phyloP scores from a whole-genome alignment of 2,329 filamentous ascomycete species.

The Botrytis cinerea region DNA sequence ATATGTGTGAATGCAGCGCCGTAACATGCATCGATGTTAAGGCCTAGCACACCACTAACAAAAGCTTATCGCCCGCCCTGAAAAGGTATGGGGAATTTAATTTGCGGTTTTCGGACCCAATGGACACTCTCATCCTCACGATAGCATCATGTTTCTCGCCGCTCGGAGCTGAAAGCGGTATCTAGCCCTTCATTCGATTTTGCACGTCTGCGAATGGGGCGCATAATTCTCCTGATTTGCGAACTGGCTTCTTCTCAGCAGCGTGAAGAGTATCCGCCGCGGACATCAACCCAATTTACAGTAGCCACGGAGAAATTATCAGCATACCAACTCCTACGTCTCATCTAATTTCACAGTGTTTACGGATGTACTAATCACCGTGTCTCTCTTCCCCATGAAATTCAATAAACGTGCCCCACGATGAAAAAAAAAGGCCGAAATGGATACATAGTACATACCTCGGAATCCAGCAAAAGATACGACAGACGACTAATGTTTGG shows the following conservation, averaged over 20 bases:
- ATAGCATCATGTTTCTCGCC: constrained; percentile 6
- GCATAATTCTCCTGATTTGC: constrained; percentile 1
- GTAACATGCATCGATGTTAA: constrained; percentile 14
- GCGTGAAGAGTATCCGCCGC: constrained; percentile 5
- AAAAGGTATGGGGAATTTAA: constrained; percentile 5
- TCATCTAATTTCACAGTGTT: background rate
- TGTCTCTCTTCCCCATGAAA: constrained; percentile 15
- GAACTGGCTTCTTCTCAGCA: background rate
- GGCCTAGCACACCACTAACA: constrained; percentile 8
- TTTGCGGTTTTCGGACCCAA: constrained; percentile 7
- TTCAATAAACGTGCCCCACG: constrained; percentile 12
- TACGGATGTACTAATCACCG: background rate
- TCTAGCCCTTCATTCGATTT: background rate
- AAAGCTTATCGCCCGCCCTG: constrained; percentile 16
- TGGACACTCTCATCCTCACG: background rate
- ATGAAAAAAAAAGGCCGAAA: constrained; percentile 6
- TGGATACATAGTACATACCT: background rate
- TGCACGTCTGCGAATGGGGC: constrained; percentile 11
- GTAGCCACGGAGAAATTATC: constrained; percentile 10
- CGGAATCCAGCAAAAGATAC: constrained; percentile 10
- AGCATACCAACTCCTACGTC: background rate
- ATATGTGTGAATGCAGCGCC: constrained; percentile 1
- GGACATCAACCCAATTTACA: background rate
- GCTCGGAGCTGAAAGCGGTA: constrained; percentile 15
- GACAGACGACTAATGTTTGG: background rate